These are phyloP conservation scores for Pterocarpus macrocarpus DNA, from an alignment of 306 rosid genomes.

Conservation along the genomic window DNA sequence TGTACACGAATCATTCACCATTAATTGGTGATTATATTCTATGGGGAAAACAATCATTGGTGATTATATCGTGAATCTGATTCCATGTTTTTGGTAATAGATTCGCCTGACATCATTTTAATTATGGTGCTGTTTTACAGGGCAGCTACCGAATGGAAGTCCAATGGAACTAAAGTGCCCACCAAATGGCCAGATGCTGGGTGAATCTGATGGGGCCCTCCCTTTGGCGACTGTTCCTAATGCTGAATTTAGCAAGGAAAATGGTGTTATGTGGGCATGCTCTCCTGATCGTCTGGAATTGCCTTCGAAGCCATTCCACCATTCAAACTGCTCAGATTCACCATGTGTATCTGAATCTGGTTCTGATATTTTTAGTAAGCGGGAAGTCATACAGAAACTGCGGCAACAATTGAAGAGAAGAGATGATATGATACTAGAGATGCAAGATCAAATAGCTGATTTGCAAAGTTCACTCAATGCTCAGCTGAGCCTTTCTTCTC, in stretches of 20 bases:
- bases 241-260: constrained; percentile 79
- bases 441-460: constrained; percentile 95
- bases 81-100: constrained; percentile 12
- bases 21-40: constrained; percentile 9
- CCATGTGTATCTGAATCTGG: constrained; percentile 98
- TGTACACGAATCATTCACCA: constrained; percentile 23
- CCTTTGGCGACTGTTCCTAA: constrained; percentile 86
- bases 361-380: constrained; percentile 88
- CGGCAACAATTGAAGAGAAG: constrained; percentile 94
- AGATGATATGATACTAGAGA: constrained; percentile 94
- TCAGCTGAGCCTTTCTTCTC: constrained; percentile 75
- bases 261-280: constrained; percentile 81
- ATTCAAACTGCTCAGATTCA: constrained; percentile 93
- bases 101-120: constrained; percentile 19
- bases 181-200: constrained; percentile 64
- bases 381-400: constrained; percentile 93
- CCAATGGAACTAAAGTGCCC: constrained; percentile 67
- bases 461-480: constrained; percentile 78
- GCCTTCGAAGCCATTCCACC: constrained; percentile 81
- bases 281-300: constrained; percentile 91
- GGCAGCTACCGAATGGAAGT: constrained; percentile 39
- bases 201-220: constrained; percentile 69
- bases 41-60: constrained; percentile 24
- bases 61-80: constrained; percentile 32
- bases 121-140: constrained; percentile 6